Evolutionary conservation across 495 filamentous ascomycete genomes (phyloP), one percentile per base, ranked within the genome.

Genomic region (Coniosporium apollinis): DNA sequence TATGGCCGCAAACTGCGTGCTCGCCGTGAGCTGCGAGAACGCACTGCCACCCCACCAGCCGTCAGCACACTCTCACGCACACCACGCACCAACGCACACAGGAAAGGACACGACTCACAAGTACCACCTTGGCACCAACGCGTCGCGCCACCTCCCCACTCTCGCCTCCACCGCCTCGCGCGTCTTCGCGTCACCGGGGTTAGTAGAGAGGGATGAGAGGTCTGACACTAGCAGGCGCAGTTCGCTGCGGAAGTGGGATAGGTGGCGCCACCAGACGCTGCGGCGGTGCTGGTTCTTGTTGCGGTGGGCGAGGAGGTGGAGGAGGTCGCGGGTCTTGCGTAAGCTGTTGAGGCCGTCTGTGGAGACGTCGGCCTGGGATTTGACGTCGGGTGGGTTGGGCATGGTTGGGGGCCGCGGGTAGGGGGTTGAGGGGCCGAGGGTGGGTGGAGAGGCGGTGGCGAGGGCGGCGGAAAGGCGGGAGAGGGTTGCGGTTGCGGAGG

Each of bases 261-360:
- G 49, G 30, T 41, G 36, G 16, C 46, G 32, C 43, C 43, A 52
- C 49, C 49, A 52, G 14, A 41, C 28, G 22, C 43, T 40, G 19
- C 38, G 43, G 13, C 49, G 46, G 28, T 52, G 49, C 30, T 52
- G 49, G 31, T 52, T 52, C 15, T 52, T 42, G 33, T 52, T 52
- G 26, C 49, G 38, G 25, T 47, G 47, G 21, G 39, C 19, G 43
- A 52, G 44, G 16, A 44, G 41, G 17, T 50, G 41, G 2, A 52
- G 28, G 10, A 52, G 20, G 30, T 42, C n/a, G n/a, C n/a, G n/a
- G n/a, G n/a, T n/a, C n/a, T n/a, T n/a, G n/a, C n/a, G n/a, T n/a
- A n/a, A n/a, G n/a, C n/a, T n/a, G n/a, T n/a, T n/a, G n/a, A n/a
- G n/a, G n/a, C n/a, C n/a, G n/a, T n/a, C n/a, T n/a, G n/a, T n/a